Percentiles rank a stretch among this genome's conserved stretches.
Conservation (phyloP, 2,329 filamentous ascomycete genomes). For the Elsinoe australis region DNA sequence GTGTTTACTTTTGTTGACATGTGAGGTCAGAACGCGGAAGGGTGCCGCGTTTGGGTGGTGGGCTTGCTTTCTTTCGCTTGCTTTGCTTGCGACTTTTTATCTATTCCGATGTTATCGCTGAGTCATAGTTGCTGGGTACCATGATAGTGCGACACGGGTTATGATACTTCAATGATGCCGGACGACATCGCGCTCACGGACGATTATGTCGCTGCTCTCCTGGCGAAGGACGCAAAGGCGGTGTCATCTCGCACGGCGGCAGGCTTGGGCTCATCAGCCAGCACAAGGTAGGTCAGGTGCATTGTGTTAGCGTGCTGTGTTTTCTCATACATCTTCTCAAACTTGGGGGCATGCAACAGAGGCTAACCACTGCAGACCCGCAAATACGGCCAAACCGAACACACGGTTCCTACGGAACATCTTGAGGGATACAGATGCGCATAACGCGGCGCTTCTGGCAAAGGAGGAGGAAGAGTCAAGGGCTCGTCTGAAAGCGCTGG, state of each 20-base stretch:
- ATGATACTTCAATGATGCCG: slow-evolving; percentile 20
- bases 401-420: slow-evolving; percentile 83
- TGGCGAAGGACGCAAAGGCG: slow-evolving; percentile 70
- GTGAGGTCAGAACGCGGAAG: slow-evolving; percentile 14
- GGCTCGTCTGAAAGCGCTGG: slow-evolving; percentile 57
- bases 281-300: slow-evolving; percentile 43
- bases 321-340: not conserved
- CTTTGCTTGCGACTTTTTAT: too few relatives aligned
- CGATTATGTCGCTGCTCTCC: slow-evolving; percentile 70
- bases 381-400: slow-evolving; percentile 65
- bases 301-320: too few relatives aligned
- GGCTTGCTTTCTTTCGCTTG: not conserved
- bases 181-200: slow-evolving; percentile 50
- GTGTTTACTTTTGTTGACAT: slow-evolving; percentile 18
- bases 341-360: slow-evolving; percentile 20
- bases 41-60: not conserved
- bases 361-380: not conserved
- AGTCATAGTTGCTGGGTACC: too few relatives aligned
- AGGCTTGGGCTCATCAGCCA: slow-evolving; percentile 61
- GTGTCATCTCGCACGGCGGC: slow-evolving; percentile 66
- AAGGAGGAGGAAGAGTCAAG: slow-evolving; percentile 75
- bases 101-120: too few relatives aligned
- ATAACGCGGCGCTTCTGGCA: slow-evolving; percentile 79
- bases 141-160: not conserved
- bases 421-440: slow-evolving; percentile 76